Percentiles rank a stretch among this genome's conserved stretches.
Evolutionary conservation across 805 yeast species (phyloP).

Genomic region (Ogataea parapolymorpha): DNA sequence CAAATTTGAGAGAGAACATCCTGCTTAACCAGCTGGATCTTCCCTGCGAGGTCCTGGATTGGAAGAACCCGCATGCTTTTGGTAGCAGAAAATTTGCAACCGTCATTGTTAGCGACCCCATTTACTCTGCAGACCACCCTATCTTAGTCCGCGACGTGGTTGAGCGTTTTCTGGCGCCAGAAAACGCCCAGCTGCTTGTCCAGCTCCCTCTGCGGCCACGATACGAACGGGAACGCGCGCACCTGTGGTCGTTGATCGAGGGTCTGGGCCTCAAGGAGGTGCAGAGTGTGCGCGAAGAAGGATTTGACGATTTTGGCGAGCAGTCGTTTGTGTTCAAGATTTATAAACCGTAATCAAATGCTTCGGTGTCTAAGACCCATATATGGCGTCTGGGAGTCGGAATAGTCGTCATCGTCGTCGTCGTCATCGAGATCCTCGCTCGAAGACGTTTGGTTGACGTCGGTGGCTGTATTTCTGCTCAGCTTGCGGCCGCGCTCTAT

Average conservation of each 20-base stretch:
- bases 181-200: slow-evolving; percentile 49
- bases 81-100: slow-evolving; percentile 45
- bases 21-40: slow-evolving; percentile 42
- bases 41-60: slow-evolving; percentile 56
- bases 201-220: slow-evolving; percentile 73
- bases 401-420: slow-evolving; percentile 4
- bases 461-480: slow-evolving; percentile 12
- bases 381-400: slow-evolving; percentile 1
- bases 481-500: slow-evolving; percentile 49
- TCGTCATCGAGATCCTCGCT: slow-evolving; percentile 5
- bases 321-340: slow-evolving; percentile 54
- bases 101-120: slow-evolving; percentile 80
- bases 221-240: slow-evolving; percentile 61
- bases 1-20: slow-evolving; percentile 61
- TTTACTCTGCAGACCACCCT: slow-evolving; percentile 83
- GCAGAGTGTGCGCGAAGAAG: slow-evolving; percentile 49
- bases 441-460: slow-evolving; percentile 2
- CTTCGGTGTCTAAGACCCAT: slow-evolving; percentile 10
- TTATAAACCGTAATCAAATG: slow-evolving; percentile 12
- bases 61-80: slow-evolving; percentile 58
- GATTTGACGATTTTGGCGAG: slow-evolving; percentile 84
- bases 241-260: slow-evolving; percentile 54
- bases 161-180: slow-evolving; percentile 37
- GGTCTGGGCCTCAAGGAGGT: slow-evolving; percentile 35
- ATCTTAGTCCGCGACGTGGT: slow-evolving; percentile 64